Evolutionary conservation across 1,139 yeast genomes (phyloP).

Genomic region (Candida pseudocylindracea): DNA sequence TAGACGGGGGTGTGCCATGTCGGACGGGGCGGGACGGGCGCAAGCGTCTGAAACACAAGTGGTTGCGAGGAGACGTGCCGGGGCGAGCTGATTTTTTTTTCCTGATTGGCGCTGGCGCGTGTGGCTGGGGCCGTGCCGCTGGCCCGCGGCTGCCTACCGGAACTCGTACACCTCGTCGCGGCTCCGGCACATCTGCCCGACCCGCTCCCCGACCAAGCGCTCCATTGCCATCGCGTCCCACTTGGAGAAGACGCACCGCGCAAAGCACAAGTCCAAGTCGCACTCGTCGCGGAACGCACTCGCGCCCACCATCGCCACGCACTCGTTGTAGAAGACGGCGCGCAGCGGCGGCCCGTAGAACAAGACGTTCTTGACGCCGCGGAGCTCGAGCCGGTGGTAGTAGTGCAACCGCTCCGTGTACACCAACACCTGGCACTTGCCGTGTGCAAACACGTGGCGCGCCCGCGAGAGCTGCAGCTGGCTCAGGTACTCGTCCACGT

Average conservation of each 20-base stretch:
- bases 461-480: conserved; percentile 50
- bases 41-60: no score
- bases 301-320: conserved; percentile 30
- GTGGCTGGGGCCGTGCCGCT: no score
- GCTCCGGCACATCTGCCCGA: conserved; percentile 49
- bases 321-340: conserved; percentile 64
- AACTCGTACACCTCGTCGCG: conserved; percentile 58
- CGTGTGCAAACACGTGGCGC: conserved; percentile 43
- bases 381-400: conserved; percentile 63
- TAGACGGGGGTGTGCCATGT: no score
- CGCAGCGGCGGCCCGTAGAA: conserved; percentile 76
- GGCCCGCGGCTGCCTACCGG: no score
- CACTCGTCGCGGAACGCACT: conserved; percentile 20
- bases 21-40: no score
- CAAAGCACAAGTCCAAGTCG: conserved; percentile 44
- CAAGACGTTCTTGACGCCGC: conserved; percentile 68
- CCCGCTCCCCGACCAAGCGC: conserved; percentile 65
- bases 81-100: no score
- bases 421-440: conserved; percentile 47
- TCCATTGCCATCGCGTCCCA: conserved; percentile 71
- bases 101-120: no score
- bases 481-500: conserved; percentile 64
- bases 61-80: no score
- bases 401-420: conserved; percentile 91
- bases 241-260: conserved; percentile 47